phyloP scores from a whole-genome alignment of 2,329 filamentous ascomycete species.

The Sclerotinia sclerotiorum region DNA sequence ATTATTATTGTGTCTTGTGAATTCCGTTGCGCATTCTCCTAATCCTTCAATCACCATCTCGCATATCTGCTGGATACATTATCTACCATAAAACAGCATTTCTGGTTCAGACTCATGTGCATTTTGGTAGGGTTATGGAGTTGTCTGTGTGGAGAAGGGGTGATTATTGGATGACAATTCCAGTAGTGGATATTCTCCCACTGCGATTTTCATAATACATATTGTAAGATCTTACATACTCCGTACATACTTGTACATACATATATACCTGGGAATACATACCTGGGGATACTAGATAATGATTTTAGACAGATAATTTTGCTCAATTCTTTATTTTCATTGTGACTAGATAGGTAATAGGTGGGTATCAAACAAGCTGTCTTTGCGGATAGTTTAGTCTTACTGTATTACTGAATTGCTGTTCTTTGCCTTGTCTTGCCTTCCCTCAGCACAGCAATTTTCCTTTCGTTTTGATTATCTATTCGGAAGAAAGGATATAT shows the following conservation, averaged over 20 bases:
- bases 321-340: not conserved
- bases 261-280: not conserved
- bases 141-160: not conserved
- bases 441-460: too few species aligned
- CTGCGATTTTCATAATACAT: not conserved
- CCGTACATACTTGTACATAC: too few species aligned
- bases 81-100: constrained; percentile 10
- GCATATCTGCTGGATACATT: constrained; percentile 15
- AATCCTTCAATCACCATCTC: constrained; percentile 1
- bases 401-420: not conserved
- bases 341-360: not conserved
- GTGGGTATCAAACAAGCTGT: not conserved
- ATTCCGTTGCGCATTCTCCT: not conserved
- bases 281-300: too few species aligned
- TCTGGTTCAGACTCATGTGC: constrained; percentile 9
- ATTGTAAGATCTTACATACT: too few species aligned
- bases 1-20: not conserved
- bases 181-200: not conserved
- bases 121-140: constrained; percentile 11
- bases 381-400: not conserved
- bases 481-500: constrained; percentile 5
- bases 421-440: too few species aligned
- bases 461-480: not conserved
- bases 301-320: too few species aligned
- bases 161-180: not conserved